phyloP scores from a whole-genome alignment of 2,329 filamentous ascomycete species.

The Colletotrichum australisinense region DNA sequence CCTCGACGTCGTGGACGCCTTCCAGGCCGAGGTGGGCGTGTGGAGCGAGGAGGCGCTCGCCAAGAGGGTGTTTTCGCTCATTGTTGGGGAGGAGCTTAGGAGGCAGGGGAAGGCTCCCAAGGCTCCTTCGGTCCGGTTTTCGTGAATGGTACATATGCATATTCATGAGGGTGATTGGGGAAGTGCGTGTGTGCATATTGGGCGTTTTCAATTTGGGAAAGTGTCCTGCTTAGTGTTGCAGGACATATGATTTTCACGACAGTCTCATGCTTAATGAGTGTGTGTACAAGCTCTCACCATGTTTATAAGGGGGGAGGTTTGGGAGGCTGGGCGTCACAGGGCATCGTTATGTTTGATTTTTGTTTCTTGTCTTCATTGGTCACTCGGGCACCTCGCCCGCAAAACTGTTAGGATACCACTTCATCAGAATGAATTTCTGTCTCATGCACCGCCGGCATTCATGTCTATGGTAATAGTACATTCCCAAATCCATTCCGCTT shows the following conservation, averaged over 20 bases:
- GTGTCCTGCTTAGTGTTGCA: slow-evolving; percentile 39
- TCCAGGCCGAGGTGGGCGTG: slow-evolving; percentile 56
- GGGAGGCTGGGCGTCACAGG: slow-evolving; percentile 9
- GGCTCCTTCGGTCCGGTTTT: slow-evolving; percentile 26
- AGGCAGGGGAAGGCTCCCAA: slow-evolving; percentile 25
- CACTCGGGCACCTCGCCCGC: slow-evolving; percentile 19
- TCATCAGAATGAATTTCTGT: slow-evolving; percentile 36
- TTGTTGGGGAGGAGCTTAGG: slow-evolving; percentile 61
- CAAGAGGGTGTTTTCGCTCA: slow-evolving; percentile 64
- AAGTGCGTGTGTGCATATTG: not conserved
- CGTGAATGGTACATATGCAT: not conserved
- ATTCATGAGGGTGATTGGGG: not conserved
- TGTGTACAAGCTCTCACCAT: not conserved
- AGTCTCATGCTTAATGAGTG: slow-evolving; percentile 13
- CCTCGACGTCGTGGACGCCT: slow-evolving; percentile 67
- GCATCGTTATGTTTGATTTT: not conserved
- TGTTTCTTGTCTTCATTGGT: not conserved
- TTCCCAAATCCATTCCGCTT: slow-evolving; percentile 32
- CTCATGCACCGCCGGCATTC: slow-evolving; percentile 34
- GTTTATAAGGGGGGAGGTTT: slow-evolving; percentile 18
- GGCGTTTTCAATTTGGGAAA: not conserved
- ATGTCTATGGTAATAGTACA: slow-evolving; percentile 41
- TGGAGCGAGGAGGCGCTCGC: slow-evolving; percentile 63
- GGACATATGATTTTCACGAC: slow-evolving; percentile 6
- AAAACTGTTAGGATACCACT: slow-evolving; percentile 34